A percentile compares a stretch with the other conserved stretches of the same genome.
Evolutionary conservation across 345 rosid genomes (phyloP).

Genomic region (Sapria himalayana): DNA sequence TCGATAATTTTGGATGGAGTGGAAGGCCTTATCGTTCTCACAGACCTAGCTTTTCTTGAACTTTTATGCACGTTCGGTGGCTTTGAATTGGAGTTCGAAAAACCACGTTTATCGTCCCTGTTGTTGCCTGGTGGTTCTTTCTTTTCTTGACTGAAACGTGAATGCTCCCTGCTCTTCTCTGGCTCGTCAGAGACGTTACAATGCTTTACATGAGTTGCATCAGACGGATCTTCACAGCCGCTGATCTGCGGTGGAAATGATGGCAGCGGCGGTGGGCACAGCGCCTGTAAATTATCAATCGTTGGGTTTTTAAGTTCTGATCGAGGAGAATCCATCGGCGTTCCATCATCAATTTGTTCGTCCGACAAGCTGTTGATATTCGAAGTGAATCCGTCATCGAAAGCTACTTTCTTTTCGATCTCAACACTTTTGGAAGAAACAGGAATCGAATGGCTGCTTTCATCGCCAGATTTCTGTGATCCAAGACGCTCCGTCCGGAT

Average conservation of each 20-base stretch:
- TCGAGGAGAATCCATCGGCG: no score
- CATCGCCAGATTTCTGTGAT: no score
- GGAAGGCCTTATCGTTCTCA: slow-evolving; percentile 46
- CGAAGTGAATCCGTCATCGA: no score
- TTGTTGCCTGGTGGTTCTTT: slow-evolving; percentile 9
- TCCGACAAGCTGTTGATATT: no score
- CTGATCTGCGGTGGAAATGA: slow-evolving; percentile 1
- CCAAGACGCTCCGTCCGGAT: no score
- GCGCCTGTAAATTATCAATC: no score
- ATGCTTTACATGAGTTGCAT: slow-evolving; percentile 19
- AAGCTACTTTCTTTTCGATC: no score
- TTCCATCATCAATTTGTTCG: no score
- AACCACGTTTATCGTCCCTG: slow-evolving; percentile 12
- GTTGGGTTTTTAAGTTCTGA: no score
- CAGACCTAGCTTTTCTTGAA: slow-evolving; percentile 41
- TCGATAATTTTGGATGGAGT: no score
- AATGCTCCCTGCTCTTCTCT: slow-evolving; percentile 9
- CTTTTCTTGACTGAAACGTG: slow-evolving; percentile 8
- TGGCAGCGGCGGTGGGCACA: slow-evolving; percentile 15
- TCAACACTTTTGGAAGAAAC: no score
- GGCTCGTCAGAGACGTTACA: slow-evolving; percentile 16
- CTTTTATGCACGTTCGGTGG: slow-evolving; percentile 12
- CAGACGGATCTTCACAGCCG: slow-evolving; percentile 9
- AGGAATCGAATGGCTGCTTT: no score
- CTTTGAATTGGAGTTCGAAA: slow-evolving; percentile 17